Conservation (phyloP, 768 basidiomycete genomes). For the Leccinum rimulosum region DNA sequence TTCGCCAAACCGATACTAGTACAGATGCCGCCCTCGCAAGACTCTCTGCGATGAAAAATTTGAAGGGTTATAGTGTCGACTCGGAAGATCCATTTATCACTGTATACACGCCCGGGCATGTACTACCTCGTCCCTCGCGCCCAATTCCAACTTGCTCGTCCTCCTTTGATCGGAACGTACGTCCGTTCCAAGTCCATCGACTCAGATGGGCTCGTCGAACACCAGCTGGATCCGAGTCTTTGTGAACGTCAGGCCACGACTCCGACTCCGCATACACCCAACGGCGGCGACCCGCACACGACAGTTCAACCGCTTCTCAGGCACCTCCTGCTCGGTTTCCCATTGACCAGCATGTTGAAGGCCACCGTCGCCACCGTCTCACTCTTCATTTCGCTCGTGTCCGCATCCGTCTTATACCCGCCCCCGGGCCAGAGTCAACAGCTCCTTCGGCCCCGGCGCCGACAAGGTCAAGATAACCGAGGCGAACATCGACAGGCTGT, state of each 20-base stretch:
- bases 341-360: not conserved
- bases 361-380: not conserved
- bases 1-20: slow-evolving; percentile 65
- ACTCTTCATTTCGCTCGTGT: not conserved
- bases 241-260: slow-evolving; percentile 40
- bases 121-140: slow-evolving; percentile 59
- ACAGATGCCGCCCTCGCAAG: slow-evolving; percentile 79
- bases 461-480: not conserved
- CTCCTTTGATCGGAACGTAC: slow-evolving; percentile 94
- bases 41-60: slow-evolving; percentile 66
- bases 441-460: not conserved
- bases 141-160: slow-evolving; percentile 55
- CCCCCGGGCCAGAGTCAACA: slow-evolving; percentile 1
- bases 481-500: slow-evolving; percentile 1
- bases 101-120: slow-evolving; percentile 10
- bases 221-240: slow-evolving; percentile 48
- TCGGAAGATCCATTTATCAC: slow-evolving; percentile 71
- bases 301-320: not conserved
- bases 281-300: not conserved
- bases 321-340: not conserved
- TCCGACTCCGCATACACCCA: not conserved
- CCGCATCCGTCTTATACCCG: not conserved
- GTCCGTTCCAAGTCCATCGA: slow-evolving; percentile 72
- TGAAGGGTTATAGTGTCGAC: slow-evolving; percentile 53
- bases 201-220: slow-evolving; percentile 62